Percentiles rank a stretch among this genome's conserved stretches.
phyloP scores from a whole-genome alignment of 2,329 filamentous ascomycete species.

The Emmonsia crescens region DNA sequence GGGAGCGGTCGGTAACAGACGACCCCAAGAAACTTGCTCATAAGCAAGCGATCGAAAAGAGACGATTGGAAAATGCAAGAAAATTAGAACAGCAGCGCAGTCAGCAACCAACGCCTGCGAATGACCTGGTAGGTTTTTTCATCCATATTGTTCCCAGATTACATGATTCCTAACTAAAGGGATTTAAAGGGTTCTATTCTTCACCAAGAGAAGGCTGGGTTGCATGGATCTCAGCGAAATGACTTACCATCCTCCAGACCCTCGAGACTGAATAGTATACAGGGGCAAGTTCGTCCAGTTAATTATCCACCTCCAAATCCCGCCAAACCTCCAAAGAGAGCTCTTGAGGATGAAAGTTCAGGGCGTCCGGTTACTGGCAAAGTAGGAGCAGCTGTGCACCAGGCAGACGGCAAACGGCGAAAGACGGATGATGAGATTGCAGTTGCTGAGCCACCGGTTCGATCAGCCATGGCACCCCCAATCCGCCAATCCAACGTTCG shows the following conservation, averaged over 20 bases:
- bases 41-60: constrained; percentile 47
- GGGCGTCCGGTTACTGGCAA: constrained; percentile 31
- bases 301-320: constrained; percentile 54
- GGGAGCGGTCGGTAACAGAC: constrained; percentile 38
- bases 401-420: constrained; percentile 66
- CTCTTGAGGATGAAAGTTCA: constrained; percentile 52
- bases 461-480: constrained; percentile 67
- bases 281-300: constrained; percentile 52
- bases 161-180: neutral
- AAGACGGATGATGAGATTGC: constrained; percentile 62
- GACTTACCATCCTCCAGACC: constrained; percentile 43
- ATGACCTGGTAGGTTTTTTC: constrained; percentile 27
- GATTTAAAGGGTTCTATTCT: constrained; percentile 15
- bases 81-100: constrained; percentile 37
- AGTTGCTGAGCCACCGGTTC: constrained; percentile 46
- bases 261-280: constrained; percentile 33
- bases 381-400: constrained; percentile 42
- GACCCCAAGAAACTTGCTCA: constrained; percentile 58
- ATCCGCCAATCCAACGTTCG: constrained; percentile 67
- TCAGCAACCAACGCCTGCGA: constrained; percentile 24
- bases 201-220: constrained; percentile 22
- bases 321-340: constrained; percentile 65
- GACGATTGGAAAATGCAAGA: constrained; percentile 37
- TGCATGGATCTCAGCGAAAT: constrained; percentile 27
- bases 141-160: neutral